A percentile compares a stretch with the other conserved stretches of the same genome.
Conservation (phyloP, 495 filamentous ascomycete genomes). For the Tuber aestivum region DNA sequence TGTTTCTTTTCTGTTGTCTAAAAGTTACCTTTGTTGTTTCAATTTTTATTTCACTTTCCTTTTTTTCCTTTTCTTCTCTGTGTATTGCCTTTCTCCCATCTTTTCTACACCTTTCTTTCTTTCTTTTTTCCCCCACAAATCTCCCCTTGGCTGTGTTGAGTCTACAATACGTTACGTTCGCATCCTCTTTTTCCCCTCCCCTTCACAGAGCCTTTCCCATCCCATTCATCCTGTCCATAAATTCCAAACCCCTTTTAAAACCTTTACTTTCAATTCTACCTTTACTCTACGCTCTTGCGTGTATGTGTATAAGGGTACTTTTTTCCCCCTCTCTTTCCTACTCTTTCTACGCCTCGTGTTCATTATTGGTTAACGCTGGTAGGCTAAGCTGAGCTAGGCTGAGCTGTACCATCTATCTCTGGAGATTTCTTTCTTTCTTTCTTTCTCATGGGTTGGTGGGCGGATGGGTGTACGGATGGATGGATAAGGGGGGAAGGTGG, state of each 20-base stretch:
- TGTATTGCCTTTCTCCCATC: conserved; percentile 8
- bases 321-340: not conserved
- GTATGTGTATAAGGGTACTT: not conserved
- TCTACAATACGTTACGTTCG: not conserved
- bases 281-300: not conserved
- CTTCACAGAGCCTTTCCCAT: not conserved
- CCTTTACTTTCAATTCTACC: not conserved
- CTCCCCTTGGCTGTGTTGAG: not conserved
- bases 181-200: not conserved
- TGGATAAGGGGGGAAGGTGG: not conserved
- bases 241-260: not conserved
- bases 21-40: conserved; percentile 14
- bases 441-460: not conserved
- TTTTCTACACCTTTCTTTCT: conserved; percentile 1
- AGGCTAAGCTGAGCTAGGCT: not conserved
- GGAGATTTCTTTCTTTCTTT: not conserved
- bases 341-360: not conserved
- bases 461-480: not conserved
- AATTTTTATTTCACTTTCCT: conserved; percentile 8
- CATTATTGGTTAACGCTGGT: not conserved
- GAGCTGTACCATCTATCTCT: not conserved
- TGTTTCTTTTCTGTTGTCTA: conserved; percentile 14
- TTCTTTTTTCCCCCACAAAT: not conserved
- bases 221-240: not conserved
- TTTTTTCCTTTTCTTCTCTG: conserved; percentile 11